These are phyloP conservation scores for Chrysanthemum lavandulifolium DNA, from an alignment of 129 eudicot genomes.

Conservation along the genomic window DNA sequence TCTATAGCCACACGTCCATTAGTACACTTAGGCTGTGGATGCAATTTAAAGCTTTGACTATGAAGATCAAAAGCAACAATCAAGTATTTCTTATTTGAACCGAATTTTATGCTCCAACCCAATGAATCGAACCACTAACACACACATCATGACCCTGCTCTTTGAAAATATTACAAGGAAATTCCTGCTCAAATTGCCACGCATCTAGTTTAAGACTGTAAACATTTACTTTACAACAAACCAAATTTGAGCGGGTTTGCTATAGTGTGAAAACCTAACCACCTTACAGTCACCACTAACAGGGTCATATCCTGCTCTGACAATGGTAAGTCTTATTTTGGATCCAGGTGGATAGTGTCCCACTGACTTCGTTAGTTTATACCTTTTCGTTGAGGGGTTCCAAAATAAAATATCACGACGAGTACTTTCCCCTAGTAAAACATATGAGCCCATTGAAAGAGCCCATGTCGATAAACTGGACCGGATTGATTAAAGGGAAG, in stretches of 20 bases:
- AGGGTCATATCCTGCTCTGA: not conserved
- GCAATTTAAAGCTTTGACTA: conserved; percentile 17
- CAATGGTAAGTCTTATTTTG: not conserved
- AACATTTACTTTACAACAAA: not conserved
- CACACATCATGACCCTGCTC: conserved; percentile 9
- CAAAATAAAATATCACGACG: not conserved
- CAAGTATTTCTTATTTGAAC: not conserved
- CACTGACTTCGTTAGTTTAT: not conserved
- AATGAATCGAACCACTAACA: conserved; percentile 25
- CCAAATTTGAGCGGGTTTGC: not conserved
- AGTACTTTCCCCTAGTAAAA: not conserved
- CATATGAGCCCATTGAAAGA: conserved; percentile 1
- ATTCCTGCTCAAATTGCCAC: not conserved
- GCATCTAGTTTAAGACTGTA: not conserved
- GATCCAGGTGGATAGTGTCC: not conserved
- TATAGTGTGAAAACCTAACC: not conserved
- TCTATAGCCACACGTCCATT: conserved; percentile 5
- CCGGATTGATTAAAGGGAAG: not conserved
- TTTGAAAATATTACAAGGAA: not conserved
- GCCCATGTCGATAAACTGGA: not conserved
- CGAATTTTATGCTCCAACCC: conserved; percentile 14
- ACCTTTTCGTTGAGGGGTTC: not conserved
- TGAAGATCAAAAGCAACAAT: conserved; percentile 29
- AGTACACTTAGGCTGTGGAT: conserved; percentile 20
- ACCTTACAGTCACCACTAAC: not conserved